phyloP scores from a whole-genome alignment of 129 eudicot genomes.

The Tagetes erecta region DNA sequence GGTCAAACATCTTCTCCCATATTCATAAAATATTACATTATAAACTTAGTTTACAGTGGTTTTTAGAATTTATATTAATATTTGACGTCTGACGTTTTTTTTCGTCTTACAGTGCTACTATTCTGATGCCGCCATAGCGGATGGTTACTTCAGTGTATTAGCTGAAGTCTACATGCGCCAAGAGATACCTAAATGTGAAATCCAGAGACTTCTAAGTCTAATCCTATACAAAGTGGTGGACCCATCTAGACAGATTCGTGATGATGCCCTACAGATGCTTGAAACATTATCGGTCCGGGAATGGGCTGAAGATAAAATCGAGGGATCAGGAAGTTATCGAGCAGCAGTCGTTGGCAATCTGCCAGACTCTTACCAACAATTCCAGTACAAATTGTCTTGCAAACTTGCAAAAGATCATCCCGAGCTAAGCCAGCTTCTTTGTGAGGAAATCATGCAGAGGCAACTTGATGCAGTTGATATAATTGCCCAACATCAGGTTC shows the following conservation, averaged over 20 bases:
- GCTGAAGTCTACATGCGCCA: constrained; percentile 99
- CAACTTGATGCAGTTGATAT: constrained; percentile 98
- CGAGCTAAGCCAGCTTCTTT: constrained; percentile 94
- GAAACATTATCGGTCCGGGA: constrained; percentile 93
- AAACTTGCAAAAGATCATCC: constrained; percentile 99
- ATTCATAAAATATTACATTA: background rate
- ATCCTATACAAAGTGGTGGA: constrained; percentile 98
- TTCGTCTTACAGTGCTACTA: constrained; percentile 71
- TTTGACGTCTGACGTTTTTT: constrained; percentile 8
- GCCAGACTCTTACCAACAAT: constrained; percentile 98
- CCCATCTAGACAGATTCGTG: constrained; percentile 97
- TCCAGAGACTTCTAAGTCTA: constrained; percentile 85
- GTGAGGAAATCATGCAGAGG: constrained; percentile 98
- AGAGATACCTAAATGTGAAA: constrained; percentile 97
- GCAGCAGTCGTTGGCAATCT: constrained; percentile 99
- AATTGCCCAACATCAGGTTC: constrained; percentile 97
- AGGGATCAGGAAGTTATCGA: constrained; percentile 82
- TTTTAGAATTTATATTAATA: background rate
- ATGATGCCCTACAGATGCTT: constrained; percentile 99
- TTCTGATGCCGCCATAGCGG: constrained; percentile 97
- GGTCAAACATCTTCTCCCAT: constrained; percentile 43
- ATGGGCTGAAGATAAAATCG: constrained; percentile 96
- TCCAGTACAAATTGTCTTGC: constrained; percentile 95
- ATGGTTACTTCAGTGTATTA: constrained; percentile 95
- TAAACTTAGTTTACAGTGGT: background rate